Percentiles rank a stretch among this genome's conserved stretches.
These are phyloP conservation scores for Helotiales sp. DNA, from an alignment of 2,329 filamentous ascomycete species.

Conservation along the genomic window DNA sequence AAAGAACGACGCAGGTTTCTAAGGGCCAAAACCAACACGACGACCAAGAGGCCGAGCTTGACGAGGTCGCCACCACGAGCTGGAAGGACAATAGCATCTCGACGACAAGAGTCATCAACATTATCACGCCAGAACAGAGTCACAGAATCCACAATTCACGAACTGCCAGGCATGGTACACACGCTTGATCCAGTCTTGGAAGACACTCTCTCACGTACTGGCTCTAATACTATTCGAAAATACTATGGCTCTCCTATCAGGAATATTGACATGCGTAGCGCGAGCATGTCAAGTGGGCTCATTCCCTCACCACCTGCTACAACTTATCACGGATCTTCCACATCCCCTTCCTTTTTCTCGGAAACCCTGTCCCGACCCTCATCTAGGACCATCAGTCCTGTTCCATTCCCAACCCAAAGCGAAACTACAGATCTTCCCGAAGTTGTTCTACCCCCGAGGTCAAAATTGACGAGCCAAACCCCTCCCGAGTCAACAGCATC, in stretches of 20 bases:
- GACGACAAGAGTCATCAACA: background rate
- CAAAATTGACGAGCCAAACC: background rate
- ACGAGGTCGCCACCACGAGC: background rate
- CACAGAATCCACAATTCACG: background rate
- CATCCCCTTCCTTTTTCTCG: background rate
- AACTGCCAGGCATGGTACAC: background rate
- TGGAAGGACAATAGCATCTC: background rate
- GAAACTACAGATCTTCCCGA: slow-evolving; percentile 11
- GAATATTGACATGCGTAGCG: slow-evolving; percentile 1
- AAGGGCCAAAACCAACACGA: background rate
- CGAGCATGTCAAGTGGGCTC: background rate
- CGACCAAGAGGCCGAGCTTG: background rate
- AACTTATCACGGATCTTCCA: slow-evolving; percentile 1
- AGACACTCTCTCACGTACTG: background rate
- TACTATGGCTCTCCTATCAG: background rate
- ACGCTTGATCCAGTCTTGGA: background rate
- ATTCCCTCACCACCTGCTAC: slow-evolving; percentile 4
- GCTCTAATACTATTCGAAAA: background rate
- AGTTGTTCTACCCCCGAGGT: slow-evolving; percentile 2
- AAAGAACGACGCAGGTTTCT: background rate
- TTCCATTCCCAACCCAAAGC: slow-evolving; percentile 1
- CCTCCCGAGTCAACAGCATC: background rate
- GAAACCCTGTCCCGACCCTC: background rate
- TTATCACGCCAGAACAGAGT: background rate
- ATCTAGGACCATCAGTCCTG: slow-evolving; percentile 1